Evolutionary conservation across 768 basidiomycete genomes (phyloP).

Genomic region (Boletus insuetus): DNA sequence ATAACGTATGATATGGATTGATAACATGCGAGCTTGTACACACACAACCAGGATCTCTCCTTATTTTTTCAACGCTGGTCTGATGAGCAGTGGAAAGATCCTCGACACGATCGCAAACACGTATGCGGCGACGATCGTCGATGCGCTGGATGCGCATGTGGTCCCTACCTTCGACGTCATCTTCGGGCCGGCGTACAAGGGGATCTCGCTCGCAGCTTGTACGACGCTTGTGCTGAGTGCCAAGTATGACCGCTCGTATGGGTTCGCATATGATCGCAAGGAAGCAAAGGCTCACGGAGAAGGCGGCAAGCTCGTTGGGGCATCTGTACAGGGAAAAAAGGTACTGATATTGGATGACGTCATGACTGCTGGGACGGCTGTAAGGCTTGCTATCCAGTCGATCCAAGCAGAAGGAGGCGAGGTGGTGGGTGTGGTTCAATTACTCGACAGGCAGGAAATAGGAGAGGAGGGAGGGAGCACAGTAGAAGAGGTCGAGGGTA

Average conservation of each 20-base stretch:
- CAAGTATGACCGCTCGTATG: conserved; percentile 61
- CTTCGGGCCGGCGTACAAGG: conserved; percentile 98
- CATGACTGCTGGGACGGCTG: conserved; percentile 89
- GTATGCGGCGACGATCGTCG: conserved; percentile 79
- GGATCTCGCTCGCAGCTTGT: conserved; percentile 87
- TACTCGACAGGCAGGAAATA: conserved; percentile 64
- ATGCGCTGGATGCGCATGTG: conserved; percentile 29
- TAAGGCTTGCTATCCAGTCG: conserved; percentile 76
- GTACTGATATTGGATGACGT: conserved; percentile 96
- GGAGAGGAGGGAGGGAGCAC: conserved; percentile 57
- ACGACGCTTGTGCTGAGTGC: conserved; percentile 75
- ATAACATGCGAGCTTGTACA: neutral
- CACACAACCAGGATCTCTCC: conserved; percentile 65
- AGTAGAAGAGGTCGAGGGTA: conserved; percentile 75
- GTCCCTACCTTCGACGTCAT: conserved; percentile 69
- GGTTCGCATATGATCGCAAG: conserved; percentile 92
- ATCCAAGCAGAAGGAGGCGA: conserved; percentile 69
- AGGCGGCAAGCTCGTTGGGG: conserved; percentile 88
- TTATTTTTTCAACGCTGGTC: conserved; percentile 96
- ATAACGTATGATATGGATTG: neutral
- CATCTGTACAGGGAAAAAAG: conserved; percentile 70
- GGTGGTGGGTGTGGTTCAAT: conserved; percentile 85
- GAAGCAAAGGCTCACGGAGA: conserved; percentile 97
- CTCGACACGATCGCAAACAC: conserved; percentile 74
- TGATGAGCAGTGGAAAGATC: conserved; percentile 80